Percentiles rank a stretch among this genome's conserved stretches.
These are phyloP conservation scores for Jatropha curcas DNA, from an alignment of 345 rosid genomes.

Conservation along the genomic window DNA sequence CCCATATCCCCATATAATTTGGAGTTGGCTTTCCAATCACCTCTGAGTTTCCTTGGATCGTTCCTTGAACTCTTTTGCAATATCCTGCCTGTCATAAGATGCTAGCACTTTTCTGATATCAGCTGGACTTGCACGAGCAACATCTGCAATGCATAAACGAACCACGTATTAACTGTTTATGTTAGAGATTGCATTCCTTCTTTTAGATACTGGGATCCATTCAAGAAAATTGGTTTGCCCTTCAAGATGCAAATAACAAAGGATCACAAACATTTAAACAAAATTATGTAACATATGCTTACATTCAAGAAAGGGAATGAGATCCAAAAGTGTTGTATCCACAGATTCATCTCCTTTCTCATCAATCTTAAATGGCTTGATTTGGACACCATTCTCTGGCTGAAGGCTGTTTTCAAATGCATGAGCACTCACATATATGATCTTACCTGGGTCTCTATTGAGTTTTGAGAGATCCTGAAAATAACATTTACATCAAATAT, in stretches of 20 bases:
- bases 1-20: too few relatives aligned
- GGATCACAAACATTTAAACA: not conserved
- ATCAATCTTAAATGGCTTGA: slow-evolving; percentile 73
- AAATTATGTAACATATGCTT: slow-evolving; percentile 29
- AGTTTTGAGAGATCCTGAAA: slow-evolving; percentile 97
- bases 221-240: not conserved
- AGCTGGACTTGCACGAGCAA: slow-evolving; percentile 77
- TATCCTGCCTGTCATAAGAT: slow-evolving; percentile 72
- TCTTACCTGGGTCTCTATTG: slow-evolving; percentile 78
- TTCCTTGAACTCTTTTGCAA: slow-evolving; percentile 83
- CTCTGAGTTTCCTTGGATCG: slow-evolving; percentile 79
- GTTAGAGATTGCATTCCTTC: not conserved
- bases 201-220: not conserved
- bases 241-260: not conserved
- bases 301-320: slow-evolving; percentile 98
- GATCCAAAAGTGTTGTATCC: slow-evolving; percentile 89
- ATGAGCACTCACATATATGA: slow-evolving; percentile 79
- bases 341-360: slow-evolving; percentile 38
- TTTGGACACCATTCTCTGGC: slow-evolving; percentile 81
- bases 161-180: too few relatives aligned
- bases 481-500: slow-evolving; percentile 10
- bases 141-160: too few relatives aligned
- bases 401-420: slow-evolving; percentile 82
- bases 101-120: slow-evolving; percentile 77
- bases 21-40: too few relatives aligned